Conservation (phyloP, 306 rosid genomes). For the Rosa persica region DNA sequence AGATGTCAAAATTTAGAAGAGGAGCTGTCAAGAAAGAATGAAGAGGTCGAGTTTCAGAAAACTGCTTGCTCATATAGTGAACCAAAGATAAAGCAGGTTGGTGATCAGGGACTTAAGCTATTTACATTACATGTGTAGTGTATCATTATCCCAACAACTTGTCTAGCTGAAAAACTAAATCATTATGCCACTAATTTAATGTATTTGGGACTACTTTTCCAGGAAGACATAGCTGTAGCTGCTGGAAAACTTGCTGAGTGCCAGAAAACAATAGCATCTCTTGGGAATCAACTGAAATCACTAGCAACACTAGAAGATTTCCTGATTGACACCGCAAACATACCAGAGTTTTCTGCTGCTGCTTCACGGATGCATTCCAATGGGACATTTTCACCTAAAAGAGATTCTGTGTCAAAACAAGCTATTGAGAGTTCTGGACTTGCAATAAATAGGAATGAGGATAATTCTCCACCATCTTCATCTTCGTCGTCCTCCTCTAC, state of each 20-base stretch:
- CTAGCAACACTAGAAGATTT: slow-evolving; percentile 90
- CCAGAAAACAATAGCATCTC: slow-evolving; percentile 92
- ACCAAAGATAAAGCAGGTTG: slow-evolving; percentile 79
- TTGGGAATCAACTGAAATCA: slow-evolving; percentile 80
- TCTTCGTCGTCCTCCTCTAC: slow-evolving; percentile 46
- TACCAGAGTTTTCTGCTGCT: slow-evolving; percentile 51
- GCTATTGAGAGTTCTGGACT: slow-evolving; percentile 44
- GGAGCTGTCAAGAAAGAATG: slow-evolving; percentile 51
- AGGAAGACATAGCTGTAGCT: slow-evolving; percentile 87
- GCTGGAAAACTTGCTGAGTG: slow-evolving; percentile 93
- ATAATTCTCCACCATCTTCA: slow-evolving; percentile 46
- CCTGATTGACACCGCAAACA: slow-evolving; percentile 61
- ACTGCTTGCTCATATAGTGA: slow-evolving; percentile 44
- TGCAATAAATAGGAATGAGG: slow-evolving; percentile 41
- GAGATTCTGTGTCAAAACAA: slow-evolving; percentile 43
- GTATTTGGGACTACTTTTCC: slow-evolving; percentile 23
- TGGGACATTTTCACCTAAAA: slow-evolving; percentile 67
- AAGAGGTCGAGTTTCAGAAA: slow-evolving; percentile 52
- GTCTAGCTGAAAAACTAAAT: slow-evolving; percentile 11
- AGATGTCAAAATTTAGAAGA: slow-evolving; percentile 58
- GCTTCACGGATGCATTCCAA: slow-evolving; percentile 55
- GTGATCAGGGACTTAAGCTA: slow-evolving; percentile 25
- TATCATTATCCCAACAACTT: neutral
- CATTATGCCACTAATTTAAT: slow-evolving; percentile 4
- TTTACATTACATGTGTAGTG: neutral